Base-by-base conservation (phyloP, 805 yeast genomes). In the Saccharomycopsis amapae region DNA sequence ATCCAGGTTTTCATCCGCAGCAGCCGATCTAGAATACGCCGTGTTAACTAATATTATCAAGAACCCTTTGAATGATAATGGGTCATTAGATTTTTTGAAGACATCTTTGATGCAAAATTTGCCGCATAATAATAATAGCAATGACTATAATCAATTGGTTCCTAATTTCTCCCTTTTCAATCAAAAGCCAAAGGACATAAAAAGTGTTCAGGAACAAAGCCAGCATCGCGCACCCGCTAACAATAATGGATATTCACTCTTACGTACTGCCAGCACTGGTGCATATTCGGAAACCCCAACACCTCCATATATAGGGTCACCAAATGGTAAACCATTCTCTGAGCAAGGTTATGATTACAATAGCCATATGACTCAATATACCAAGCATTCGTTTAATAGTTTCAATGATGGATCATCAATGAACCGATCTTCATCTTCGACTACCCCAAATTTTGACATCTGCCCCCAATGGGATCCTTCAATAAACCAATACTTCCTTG, bases 21-120 rank as follows among this genome's bases (percentile, higher is more conserved):
- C 93, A 1, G 88, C 86, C 0, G 82, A 80, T 56, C 65, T 80
- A 42, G 93, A 83, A 55, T 82, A 83, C 55, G 72, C 85, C 2
- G 77, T 82, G 3, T 62, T 83, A 25, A 80, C 87, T 6, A 76
- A 71, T 49, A 81, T 83, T 41, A 70, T 80, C 31, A 76, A 76
- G 30, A 48, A 46, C 30, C 48, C 48, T 15, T 36, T 38, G 13
- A 37, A 34, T 18, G 26, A 26, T 20, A 42, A 44, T 28, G 42
- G 43, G 3, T 40, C 47, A 1, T 22, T 37, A n/a, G 35, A 34
- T 19, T 37, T 45, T 15, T 20, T 38, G 5, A 36, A 40, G 5
- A 39, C 48, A 10, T 41, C 48, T 4, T 37, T 47, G 3, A 42
- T 45, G 46, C n/a, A 19, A 12, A 33, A 33, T 18, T 7, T n/a